phyloP scores from a whole-genome alignment of 2,329 filamentous ascomycete species.

The Trichoderma sp. region DNA sequence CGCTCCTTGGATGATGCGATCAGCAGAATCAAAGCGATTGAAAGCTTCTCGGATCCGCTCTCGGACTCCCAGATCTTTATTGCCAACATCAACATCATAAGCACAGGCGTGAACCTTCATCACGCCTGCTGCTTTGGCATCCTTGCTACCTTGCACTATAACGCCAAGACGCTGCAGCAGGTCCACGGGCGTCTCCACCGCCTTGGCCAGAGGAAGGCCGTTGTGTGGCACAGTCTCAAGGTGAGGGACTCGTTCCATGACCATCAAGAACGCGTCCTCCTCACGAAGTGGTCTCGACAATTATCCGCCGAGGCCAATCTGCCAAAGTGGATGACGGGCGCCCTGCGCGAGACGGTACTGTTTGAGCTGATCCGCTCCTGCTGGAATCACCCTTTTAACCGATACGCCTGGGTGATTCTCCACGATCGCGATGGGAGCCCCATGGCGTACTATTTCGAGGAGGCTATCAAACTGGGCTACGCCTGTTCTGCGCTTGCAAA shows the following conservation, averaged over 20 bases:
- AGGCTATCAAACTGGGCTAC: neutral
- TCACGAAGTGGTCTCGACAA: neutral
- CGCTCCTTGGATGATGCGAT: fast-evolving
- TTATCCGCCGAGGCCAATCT: neutral
- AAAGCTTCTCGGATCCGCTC: too few species aligned
- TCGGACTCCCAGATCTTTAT: neutral
- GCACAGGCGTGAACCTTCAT: neutral
- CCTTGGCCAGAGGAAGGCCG: neutral
- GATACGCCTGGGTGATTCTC: neutral
- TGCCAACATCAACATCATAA: neutral
- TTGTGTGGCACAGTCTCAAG: neutral
- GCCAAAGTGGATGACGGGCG: neutral
- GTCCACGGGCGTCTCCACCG: neutral
- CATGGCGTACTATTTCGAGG: neutral
- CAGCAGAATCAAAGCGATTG: neutral
- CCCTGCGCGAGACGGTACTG: neutral
- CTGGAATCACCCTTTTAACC: neutral
- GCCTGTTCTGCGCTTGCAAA: neutral
- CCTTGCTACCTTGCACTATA: neutral
- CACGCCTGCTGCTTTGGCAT: neutral
- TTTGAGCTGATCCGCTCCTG: neutral
- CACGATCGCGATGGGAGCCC: neutral
- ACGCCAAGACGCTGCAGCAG: neutral
- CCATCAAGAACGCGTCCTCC: neutral
- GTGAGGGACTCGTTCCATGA: neutral